A percentile compares a stretch with the other conserved stretches of the same genome.
These are phyloP conservation scores for Magnaporthiopsis incrustans DNA, from an alignment of 2,329 filamentous ascomycete genomes.

Conservation along the genomic window DNA sequence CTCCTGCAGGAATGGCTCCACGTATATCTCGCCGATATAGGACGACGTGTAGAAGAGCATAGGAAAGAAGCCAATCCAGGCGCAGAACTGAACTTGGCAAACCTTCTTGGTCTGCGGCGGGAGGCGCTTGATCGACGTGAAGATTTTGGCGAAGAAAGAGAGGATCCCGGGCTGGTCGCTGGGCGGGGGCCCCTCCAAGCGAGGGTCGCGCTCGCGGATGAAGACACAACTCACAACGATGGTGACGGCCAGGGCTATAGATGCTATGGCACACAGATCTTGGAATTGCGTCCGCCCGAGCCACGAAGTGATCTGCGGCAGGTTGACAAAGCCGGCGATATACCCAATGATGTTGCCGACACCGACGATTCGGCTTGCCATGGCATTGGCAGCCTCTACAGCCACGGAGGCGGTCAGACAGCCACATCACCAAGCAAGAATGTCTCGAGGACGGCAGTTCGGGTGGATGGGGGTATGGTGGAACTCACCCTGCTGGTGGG, in stretches of 20 bases:
- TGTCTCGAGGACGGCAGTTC: not conserved
- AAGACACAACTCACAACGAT: constrained; percentile 60
- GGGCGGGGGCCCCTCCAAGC: constrained; percentile 56
- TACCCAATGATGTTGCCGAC: constrained; percentile 89
- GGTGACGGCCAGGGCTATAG: constrained; percentile 61
- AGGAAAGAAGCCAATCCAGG: constrained; percentile 94
- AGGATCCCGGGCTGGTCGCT: constrained; percentile 58
- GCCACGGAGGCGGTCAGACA: constrained; percentile 10
- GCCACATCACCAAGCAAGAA: not conserved
- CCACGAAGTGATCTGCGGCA: constrained; percentile 68
- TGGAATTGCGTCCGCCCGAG: constrained; percentile 89
- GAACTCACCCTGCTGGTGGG: constrained; percentile 66
- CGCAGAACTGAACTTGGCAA: constrained; percentile 74
- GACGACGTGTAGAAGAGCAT: constrained; percentile 94
- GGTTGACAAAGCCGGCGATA: constrained; percentile 74
- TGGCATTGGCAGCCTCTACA: constrained; percentile 77
- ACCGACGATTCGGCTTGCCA: constrained; percentile 81
- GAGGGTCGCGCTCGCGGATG: constrained; percentile 75
- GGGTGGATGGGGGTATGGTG: not conserved
- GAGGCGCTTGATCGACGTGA: constrained; percentile 66
- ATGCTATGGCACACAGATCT: constrained; percentile 79
- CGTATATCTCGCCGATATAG: constrained; percentile 88
- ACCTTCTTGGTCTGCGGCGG: constrained; percentile 77
- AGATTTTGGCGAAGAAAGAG: constrained; percentile 72
- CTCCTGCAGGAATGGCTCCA: constrained; percentile 68